These are phyloP conservation scores for Carallia brachiata DNA, from an alignment of 345 rosid species.

Conservation along the genomic window DNA sequence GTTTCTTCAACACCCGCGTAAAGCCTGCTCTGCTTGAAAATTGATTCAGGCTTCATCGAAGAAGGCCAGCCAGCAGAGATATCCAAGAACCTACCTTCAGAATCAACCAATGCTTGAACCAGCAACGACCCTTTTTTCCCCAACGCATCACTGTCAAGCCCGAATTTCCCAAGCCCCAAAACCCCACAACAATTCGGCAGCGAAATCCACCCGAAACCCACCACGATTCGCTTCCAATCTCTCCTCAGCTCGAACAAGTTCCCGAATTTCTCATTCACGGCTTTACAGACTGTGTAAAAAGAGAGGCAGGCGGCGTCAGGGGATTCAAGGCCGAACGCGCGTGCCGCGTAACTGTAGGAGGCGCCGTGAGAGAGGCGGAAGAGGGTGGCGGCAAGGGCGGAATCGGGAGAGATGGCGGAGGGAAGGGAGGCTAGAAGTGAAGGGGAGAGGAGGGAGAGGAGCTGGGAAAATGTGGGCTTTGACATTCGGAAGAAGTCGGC, in stretches of 20 bases:
- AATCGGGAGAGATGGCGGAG: constrained; percentile 35
- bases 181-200: constrained; percentile 79
- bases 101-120: constrained; percentile 79
- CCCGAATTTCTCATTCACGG: constrained; percentile 43
- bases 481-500: constrained; percentile 56
- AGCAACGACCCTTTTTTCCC: constrained; percentile 49
- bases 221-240: constrained; percentile 39
- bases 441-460: constrained; percentile 44
- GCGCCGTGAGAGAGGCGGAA: constrained; percentile 75
- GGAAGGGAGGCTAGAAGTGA: constrained; percentile 38
- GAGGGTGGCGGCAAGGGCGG: constrained; percentile 59
- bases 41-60: constrained; percentile 43
- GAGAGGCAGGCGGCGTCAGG: constrained; percentile 50
- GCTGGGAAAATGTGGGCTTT: constrained; percentile 42
- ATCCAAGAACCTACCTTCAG: constrained; percentile 61
- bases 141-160: constrained; percentile 43
- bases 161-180: constrained; percentile 57
- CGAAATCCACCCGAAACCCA: constrained; percentile 50
- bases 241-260: constrained; percentile 36
- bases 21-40: constrained; percentile 50
- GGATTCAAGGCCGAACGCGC: constrained; percentile 49
- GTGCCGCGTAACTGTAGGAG: constrained; percentile 46
- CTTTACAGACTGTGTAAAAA: constrained; percentile 61
- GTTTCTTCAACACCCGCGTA: constrained; percentile 42
- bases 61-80: constrained; percentile 86